Evolutionary conservation across 345 rosid genomes (phyloP).

Genomic region (Eucalyptus lansdowneana): DNA sequence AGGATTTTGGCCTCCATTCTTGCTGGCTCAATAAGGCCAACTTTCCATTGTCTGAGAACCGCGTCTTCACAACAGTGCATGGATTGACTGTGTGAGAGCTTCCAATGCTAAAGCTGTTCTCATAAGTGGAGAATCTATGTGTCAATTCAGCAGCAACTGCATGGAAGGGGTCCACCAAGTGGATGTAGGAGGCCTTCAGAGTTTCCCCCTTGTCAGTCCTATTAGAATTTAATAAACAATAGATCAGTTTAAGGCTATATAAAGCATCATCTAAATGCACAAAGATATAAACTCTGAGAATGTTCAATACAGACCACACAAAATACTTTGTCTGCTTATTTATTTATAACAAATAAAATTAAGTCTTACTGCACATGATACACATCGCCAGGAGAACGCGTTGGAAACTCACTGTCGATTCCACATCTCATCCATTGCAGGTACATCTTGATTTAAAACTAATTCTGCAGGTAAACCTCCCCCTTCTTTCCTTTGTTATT

Average conservation of each 20-base stretch:
- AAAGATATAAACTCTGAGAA: neutral
- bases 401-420: neutral
- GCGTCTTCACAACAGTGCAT: slow-evolving; percentile 40
- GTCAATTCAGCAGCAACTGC: slow-evolving; percentile 68
- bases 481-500: neutral
- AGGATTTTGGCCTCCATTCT: slow-evolving; percentile 79
- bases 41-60: slow-evolving; percentile 49
- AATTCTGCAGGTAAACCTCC: neutral
- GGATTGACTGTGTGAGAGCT: slow-evolving; percentile 46
- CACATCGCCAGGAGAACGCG: neutral
- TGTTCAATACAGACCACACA: neutral
- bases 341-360: neutral
- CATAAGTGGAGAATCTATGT: slow-evolving; percentile 44
- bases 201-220: slow-evolving; percentile 76
- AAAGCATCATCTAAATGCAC: neutral
- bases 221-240: neutral
- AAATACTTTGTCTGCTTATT: neutral
- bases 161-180: slow-evolving; percentile 39
- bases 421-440: neutral
- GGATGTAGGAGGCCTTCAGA: slow-evolving; percentile 56
- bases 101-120: slow-evolving; percentile 54
- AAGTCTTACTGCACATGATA: neutral
- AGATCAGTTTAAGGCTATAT: neutral
- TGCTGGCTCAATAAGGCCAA: slow-evolving; percentile 50
- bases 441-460: neutral